A percentile compares a stretch with the other conserved stretches of the same genome.
Conservation (phyloP, 2,329 filamentous ascomycete species). For the Venturia nashicola region DNA sequence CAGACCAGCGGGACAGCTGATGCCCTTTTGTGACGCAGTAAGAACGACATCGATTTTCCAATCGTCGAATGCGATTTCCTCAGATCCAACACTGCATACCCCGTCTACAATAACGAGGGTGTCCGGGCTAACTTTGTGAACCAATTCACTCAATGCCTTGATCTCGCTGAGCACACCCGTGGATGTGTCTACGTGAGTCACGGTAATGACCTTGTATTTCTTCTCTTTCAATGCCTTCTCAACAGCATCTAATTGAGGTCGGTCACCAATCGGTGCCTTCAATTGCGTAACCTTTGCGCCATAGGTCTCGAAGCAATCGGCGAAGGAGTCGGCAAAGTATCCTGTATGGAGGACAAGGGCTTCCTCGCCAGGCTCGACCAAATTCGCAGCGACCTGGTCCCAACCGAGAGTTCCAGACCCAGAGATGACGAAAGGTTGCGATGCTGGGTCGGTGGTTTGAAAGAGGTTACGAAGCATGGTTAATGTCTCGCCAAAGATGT, state of each 20-base stretch:
- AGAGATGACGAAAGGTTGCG: conserved; percentile 87
- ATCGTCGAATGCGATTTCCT: conserved; percentile 91
- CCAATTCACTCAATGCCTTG: conserved; percentile 68
- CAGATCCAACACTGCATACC: conserved; percentile 90
- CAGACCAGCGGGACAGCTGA: conserved; percentile 86
- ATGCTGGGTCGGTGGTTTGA: conserved; percentile 68
- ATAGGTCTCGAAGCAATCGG: conserved; percentile 83
- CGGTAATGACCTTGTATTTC: conserved; percentile 85
- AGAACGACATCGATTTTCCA: conserved; percentile 90
- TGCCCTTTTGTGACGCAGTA: conserved; percentile 93
- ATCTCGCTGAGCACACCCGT: conserved; percentile 92
- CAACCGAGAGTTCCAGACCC: conserved; percentile 93
- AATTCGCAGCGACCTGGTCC: conserved; percentile 91
- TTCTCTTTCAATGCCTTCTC: conserved; percentile 82
- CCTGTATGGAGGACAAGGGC: conserved; percentile 89
- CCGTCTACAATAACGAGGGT: conserved; percentile 90
- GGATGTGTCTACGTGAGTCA: conserved; percentile 95
- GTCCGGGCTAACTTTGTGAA: conserved; percentile 77
- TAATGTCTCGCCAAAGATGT: conserved; percentile 80
- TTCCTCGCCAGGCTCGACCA: conserved; percentile 79
- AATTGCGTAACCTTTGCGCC: conserved; percentile 83
- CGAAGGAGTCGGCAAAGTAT: conserved; percentile 94
- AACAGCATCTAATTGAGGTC: conserved; percentile 75
- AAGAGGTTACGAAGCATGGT: conserved; percentile 85
- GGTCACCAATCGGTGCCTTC: conserved; percentile 76